These are phyloP conservation scores for Lecanicillium sp. DNA, from an alignment of 2,329 filamentous ascomycete species.

Conservation along the genomic window DNA sequence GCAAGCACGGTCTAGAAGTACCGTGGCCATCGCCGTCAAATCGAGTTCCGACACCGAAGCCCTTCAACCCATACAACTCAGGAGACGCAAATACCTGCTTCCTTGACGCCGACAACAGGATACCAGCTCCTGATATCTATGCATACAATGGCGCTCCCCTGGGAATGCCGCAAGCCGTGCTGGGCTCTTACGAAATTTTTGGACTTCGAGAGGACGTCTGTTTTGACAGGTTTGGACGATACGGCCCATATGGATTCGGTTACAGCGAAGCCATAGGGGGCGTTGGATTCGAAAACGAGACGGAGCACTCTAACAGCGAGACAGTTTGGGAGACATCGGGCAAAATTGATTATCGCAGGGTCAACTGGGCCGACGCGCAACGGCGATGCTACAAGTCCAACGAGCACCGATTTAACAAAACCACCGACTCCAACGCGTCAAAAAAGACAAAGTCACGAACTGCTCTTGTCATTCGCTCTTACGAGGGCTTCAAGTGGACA, in stretches of 20 bases:
- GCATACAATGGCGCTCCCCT: slow-evolving; percentile 65
- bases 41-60: slow-evolving; percentile 37
- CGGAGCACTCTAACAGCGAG: slow-evolving; percentile 61
- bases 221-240: slow-evolving; percentile 79
- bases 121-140: slow-evolving; percentile 56
- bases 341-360: slow-evolving; percentile 48
- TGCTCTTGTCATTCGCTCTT: slow-evolving; percentile 73
- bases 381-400: slow-evolving; percentile 53
- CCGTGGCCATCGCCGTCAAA: background rate
- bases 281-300: slow-evolving; percentile 62
- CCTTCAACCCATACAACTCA: slow-evolving; percentile 66
- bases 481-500: slow-evolving; percentile 73
- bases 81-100: slow-evolving; percentile 54
- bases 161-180: slow-evolving; percentile 68
- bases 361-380: slow-evolving; percentile 53
- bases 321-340: slow-evolving; percentile 49
- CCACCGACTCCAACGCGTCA: slow-evolving; percentile 26
- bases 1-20: slow-evolving; percentile 25
- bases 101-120: slow-evolving; percentile 53
- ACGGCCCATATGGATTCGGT: slow-evolving; percentile 79
- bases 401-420: slow-evolving; percentile 49
- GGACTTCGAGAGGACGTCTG: slow-evolving; percentile 73
- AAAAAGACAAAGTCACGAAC: slow-evolving; percentile 47
- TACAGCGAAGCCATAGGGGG: slow-evolving; percentile 70
- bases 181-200: slow-evolving; percentile 70